Evolutionary conservation across 2,329 filamentous ascomycete species (phyloP).

Genomic region (Alternaria sp.): DNA sequence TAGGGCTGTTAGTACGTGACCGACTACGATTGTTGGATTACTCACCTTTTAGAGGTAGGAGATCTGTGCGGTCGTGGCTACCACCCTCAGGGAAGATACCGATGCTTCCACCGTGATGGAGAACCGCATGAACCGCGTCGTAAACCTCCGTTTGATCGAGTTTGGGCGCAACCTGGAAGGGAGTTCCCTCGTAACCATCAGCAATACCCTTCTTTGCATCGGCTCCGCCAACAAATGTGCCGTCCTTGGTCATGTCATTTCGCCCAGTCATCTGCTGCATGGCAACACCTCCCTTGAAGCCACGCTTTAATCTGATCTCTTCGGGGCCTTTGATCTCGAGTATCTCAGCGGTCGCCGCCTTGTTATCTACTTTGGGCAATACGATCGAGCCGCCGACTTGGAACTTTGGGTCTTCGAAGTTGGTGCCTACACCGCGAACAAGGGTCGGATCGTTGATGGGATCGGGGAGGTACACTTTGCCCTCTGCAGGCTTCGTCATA

Average conservation of each 20-base stretch:
- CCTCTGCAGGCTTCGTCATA: constrained; percentile 78
- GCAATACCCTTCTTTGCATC: constrained; percentile 62
- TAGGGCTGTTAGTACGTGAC: constrained; percentile 25
- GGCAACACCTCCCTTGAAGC: constrained; percentile 80
- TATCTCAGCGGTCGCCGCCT: constrained; percentile 84
- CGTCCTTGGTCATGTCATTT: constrained; percentile 73
- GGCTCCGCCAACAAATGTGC: constrained; percentile 66
- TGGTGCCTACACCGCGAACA: constrained; percentile 79
- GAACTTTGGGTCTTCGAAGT: constrained; percentile 71
- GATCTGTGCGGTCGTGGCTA: constrained; percentile 91
- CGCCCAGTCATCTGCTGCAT: constrained; percentile 84
- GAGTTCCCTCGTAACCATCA: constrained; percentile 75
- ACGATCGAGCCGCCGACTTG: constrained; percentile 79
- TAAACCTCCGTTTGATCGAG: constrained; percentile 95
- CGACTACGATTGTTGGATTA: neutral
- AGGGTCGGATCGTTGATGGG: constrained; percentile 85
- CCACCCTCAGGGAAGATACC: constrained; percentile 98
- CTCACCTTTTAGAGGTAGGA: constrained; percentile 79
- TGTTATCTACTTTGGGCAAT: constrained; percentile 83
- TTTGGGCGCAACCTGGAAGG: constrained; percentile 89
- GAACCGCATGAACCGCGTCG: constrained; percentile 85
- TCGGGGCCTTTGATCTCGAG: constrained; percentile 80
- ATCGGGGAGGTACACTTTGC: constrained; percentile 88
- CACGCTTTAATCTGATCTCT: constrained; percentile 85
- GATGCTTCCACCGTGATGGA: constrained; percentile 85